Evolutionary conservation across 495 filamentous ascomycete species (phyloP), one percentile per base, ranked within the genome.

Genomic region (Hypoxylon intermedium): DNA sequence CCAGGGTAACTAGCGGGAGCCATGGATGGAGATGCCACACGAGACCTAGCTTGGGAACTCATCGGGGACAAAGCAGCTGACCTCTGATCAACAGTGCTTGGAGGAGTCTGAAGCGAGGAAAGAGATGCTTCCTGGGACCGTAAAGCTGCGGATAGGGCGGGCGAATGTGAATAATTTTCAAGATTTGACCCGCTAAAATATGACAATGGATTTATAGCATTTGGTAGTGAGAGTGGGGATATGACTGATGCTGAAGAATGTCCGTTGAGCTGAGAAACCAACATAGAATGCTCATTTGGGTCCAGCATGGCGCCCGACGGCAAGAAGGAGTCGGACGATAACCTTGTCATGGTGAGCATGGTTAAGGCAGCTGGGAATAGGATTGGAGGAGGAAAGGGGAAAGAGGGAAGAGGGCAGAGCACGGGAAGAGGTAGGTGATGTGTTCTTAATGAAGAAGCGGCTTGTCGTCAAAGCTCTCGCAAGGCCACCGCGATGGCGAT

Each of bases 181-280:
- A 41, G 37, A 40, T 44, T 56, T 20, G 63, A 58, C 40, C 52
- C 49, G 41, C 76, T 71, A 36, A 78, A 70, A 58, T 71, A 77
- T 28, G 71, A 67, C 7, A 65, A 20, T 19, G 49, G 26, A 13
- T 54, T 41, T 40, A 73, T 45, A 16, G 72, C 70, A 19, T 65
- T 72, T 23, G 75, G 72, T 45, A 79, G 60, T 19, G 71, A 55
- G 34, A 79, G 52, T 7, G 75, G 77, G 4, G 77, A 78, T 43
- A 77, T 75, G 47, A 78, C 46, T 19, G 75, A 72, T 34, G 71
- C 61, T 23, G 72, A 60, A 24, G 72, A 60, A 30, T 71, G 72
- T 52, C 44, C 54, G 62, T 67, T 60, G 18, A 70, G 57, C 30
- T 59, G 61, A 46, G 72, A 16, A 40, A 63, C 53, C 3, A 52